Percentiles rank a stretch among this genome's conserved stretches.
Conservation (phyloP, 768 basidiomycete genomes). For the Amyloporia xantha region DNA sequence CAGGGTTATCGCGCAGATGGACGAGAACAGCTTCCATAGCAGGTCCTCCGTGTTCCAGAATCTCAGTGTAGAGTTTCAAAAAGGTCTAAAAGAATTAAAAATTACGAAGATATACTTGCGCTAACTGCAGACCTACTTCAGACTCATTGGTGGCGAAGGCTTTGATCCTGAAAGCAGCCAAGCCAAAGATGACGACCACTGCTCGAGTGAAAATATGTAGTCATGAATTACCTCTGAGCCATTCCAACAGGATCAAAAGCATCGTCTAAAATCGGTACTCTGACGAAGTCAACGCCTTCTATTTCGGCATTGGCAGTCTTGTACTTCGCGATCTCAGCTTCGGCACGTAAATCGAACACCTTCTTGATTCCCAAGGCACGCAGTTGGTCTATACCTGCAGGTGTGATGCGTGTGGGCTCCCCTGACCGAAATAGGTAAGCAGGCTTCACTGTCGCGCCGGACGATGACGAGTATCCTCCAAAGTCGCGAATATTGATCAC, state of each 20-base stretch:
- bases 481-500: conserved; percentile 33
- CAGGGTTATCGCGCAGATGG: conserved; percentile 32
- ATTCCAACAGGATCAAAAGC: conserved; percentile 24
- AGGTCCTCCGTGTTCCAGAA: conserved; percentile 26
- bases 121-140: conserved; percentile 17
- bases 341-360: conserved; percentile 36
- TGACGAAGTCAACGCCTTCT: conserved; percentile 27
- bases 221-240: background rate
- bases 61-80: conserved; percentile 23
- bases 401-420: conserved; percentile 30
- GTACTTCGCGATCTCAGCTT: conserved; percentile 29
- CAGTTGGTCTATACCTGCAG: conserved; percentile 28
- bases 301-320: conserved; percentile 24
- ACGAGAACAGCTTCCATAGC: conserved; percentile 30
- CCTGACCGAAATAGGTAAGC: conserved; percentile 33
- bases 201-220: no score
- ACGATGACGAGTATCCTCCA: conserved; percentile 21
- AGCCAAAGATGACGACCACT: background rate
- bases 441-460: conserved; percentile 22
- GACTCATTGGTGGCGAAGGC: conserved; percentile 21
- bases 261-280: conserved; percentile 17
- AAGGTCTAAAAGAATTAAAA: conserved; percentile 23
- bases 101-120: background rate
- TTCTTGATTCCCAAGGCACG: conserved; percentile 28
- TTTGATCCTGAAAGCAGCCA: conserved; percentile 23